Evolutionary conservation across 805 yeast species (phyloP).

Genomic region (Helenozyma baotianmanensis): DNA sequence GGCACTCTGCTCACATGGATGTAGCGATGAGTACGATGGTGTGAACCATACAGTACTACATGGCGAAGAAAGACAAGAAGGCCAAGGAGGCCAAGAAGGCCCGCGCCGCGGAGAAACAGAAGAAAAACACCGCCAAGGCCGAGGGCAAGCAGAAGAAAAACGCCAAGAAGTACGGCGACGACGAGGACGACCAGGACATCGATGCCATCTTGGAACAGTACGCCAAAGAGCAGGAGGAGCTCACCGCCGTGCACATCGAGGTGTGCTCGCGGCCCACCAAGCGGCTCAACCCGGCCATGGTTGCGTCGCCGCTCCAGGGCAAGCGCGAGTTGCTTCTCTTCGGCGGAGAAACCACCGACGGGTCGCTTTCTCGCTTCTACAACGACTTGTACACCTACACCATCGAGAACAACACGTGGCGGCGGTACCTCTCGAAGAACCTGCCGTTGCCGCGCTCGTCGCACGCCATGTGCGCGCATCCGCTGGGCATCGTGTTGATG

Average conservation of each 20-base stretch:
- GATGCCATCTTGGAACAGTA: slow-evolving; percentile 77
- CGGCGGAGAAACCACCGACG: slow-evolving; percentile 77
- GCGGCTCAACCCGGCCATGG: slow-evolving; percentile 71
- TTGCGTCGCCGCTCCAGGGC: slow-evolving; percentile 70
- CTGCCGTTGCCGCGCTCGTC: slow-evolving; percentile 91
- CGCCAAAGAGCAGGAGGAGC: slow-evolving; percentile 74
- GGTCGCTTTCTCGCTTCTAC: slow-evolving; percentile 59
- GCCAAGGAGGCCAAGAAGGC: slow-evolving; percentile 91
- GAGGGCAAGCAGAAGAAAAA: slow-evolving; percentile 69
- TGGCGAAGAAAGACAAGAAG: slow-evolving; percentile 88
- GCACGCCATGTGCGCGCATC: slow-evolving; percentile 90
- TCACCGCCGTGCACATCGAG: slow-evolving; percentile 65
- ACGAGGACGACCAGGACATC: slow-evolving; percentile 80
- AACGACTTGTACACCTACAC: slow-evolving; percentile 76
- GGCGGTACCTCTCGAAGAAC: slow-evolving; percentile 71
- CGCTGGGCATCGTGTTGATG: slow-evolving; percentile 77
- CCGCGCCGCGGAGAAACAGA: slow-evolving; percentile 74
- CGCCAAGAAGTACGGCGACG: slow-evolving; percentile 71
- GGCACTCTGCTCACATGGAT: too few relatives aligned
- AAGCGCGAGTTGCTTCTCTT: slow-evolving; percentile 75
- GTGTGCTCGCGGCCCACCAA: slow-evolving; percentile 56
- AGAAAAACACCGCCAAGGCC: slow-evolving; percentile 71
- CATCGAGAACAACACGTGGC: slow-evolving; percentile 78
- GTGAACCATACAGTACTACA: too few relatives aligned
- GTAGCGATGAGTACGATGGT: too few relatives aligned